Base-by-base conservation (phyloP, 352 stramenopile species). In the Pythium plurisporium region DNA sequence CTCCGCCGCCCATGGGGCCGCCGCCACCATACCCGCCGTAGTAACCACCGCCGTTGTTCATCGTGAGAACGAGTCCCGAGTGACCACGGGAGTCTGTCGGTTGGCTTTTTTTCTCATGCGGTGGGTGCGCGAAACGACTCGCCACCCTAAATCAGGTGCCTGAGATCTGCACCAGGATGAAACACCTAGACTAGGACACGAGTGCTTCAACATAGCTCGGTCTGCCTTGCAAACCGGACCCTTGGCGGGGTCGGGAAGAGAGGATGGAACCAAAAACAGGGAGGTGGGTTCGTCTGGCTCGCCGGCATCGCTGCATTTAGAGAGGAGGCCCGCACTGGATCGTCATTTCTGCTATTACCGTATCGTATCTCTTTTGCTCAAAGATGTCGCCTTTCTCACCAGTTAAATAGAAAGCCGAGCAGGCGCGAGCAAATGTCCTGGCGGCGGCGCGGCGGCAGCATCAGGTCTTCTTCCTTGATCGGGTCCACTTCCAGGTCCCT, bases 331-430 rank as follows among this genome's bases (percentile, higher is more conserved):
- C n/a, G n/a, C n/a, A n/a, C n/a, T n/a, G n/a, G n/a, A n/a, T n/a
- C n/a, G n/a, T n/a, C n/a, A n/a, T n/a, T n/a, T n/a, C n/a, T n/a
- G n/a, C n/a, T n/a, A n/a, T n/a, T n/a, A n/a, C n/a, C n/a, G n/a
- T n/a, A n/a, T n/a, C n/a, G n/a, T n/a, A n/a, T n/a, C n/a, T n/a
- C n/a, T n/a, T n/a, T n/a, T n/a, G n/a, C n/a, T n/a, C n/a, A n/a
- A n/a, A n/a, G n/a, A n/a, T n/a, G n/a, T n/a, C n/a, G n/a, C n/a
- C n/a, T n/a, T 7, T 45, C 20, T 69, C 49, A 92, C 80, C 81
- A 87, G 48, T 90, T 90, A 85, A 94, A 94, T 79, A 94, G 67
- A 69, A 87, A 94, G 60, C 69, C 76, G 47, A 91, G 63, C 53
- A 94, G 56, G 11, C 83, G 77, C 40, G 83, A 94, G 76, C 83